Percentiles rank a stretch among this genome's conserved stretches.
Evolutionary conservation across 2,329 filamentous ascomycete genomes (phyloP).

Genomic region (Chaetoscypha palmicola): DNA sequence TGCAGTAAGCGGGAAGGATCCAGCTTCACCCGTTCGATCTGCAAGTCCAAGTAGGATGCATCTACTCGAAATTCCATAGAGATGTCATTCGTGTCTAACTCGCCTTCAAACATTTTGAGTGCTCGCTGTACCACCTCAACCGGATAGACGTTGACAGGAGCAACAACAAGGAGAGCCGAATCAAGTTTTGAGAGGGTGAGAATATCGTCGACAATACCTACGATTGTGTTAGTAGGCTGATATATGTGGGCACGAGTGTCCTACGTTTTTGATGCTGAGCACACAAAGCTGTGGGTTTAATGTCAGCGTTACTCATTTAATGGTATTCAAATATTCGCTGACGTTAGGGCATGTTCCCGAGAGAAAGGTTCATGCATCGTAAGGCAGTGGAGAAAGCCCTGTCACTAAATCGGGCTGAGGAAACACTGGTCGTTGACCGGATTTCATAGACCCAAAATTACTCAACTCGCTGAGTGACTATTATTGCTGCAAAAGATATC

Average conservation of each 20-base stretch:
- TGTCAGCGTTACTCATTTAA: too few species aligned
- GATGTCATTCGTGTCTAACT: conserved; percentile 66
- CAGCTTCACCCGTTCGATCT: conserved; percentile 64
- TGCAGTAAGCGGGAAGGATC: conserved; percentile 74
- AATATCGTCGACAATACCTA: conserved; percentile 56
- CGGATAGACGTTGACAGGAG: conserved; percentile 63
- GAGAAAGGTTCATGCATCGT: too few species aligned
- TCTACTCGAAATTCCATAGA: conserved; percentile 63
- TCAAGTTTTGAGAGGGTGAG: conserved; percentile 64
- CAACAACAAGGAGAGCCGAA: conserved; percentile 62
- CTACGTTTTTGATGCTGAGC: conserved; percentile 50
- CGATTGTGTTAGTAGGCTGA: conserved; percentile 31
- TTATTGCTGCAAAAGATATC: too few species aligned
- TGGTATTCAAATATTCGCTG: too few species aligned
- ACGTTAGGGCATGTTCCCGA: too few species aligned
- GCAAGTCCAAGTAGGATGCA: conserved; percentile 56
- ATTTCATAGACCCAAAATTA: too few species aligned
- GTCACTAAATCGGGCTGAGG: too few species aligned
- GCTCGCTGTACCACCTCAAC: conserved; percentile 56
- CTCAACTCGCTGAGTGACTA: too few species aligned
- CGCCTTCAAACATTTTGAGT: conserved; percentile 73
- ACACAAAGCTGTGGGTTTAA: conserved; percentile 74
- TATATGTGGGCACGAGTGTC: background rate
- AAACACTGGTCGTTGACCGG: too few species aligned
- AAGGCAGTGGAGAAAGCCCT: too few species aligned